phyloP scores from a whole-genome alignment of 148 eudicot genomes.

The Linanthus parryae region DNA sequence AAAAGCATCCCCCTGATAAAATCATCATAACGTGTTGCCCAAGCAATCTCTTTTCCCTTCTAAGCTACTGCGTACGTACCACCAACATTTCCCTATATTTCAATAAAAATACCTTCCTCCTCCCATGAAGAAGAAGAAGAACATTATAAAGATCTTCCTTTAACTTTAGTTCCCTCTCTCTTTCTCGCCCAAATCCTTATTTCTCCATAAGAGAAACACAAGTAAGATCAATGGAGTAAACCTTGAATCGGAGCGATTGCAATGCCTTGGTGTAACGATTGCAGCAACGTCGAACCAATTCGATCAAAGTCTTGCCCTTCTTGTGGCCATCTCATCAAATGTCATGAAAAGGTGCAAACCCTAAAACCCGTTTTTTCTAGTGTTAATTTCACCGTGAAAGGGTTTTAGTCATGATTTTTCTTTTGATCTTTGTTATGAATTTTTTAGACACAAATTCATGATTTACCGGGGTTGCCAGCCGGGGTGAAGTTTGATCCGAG shows the following conservation, averaged over 20 bases:
- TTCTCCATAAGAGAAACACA: not conserved
- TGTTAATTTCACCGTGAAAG: too few relatives aligned
- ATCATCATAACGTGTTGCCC: conserved; percentile 1
- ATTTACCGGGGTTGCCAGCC: conserved; percentile 85
- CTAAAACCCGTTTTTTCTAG: too few relatives aligned
- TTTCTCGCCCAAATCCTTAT: not conserved
- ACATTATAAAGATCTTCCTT: not conserved
- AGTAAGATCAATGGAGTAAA: too few relatives aligned
- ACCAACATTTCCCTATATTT: not conserved
- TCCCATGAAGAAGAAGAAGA: not conserved
- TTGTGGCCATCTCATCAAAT: conserved; percentile 10
- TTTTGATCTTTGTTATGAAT: not conserved
- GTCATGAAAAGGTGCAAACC: conserved; percentile 7
- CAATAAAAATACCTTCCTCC: not conserved
- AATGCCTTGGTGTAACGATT: conserved; percentile 13
- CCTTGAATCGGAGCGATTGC: too few relatives aligned
- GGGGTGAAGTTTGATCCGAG: conserved; percentile 97
- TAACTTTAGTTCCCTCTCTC: not conserved
- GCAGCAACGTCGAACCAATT: not conserved
- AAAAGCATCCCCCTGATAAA: not conserved
- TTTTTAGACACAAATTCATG: conserved; percentile 21
- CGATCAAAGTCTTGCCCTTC: conserved; percentile 6
- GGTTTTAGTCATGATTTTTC: too few relatives aligned
- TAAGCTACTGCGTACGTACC: not conserved
- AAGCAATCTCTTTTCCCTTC: conserved; percentile 5